Conservation (phyloP, 257 asterid species). For the Ilex asprella region DNA sequence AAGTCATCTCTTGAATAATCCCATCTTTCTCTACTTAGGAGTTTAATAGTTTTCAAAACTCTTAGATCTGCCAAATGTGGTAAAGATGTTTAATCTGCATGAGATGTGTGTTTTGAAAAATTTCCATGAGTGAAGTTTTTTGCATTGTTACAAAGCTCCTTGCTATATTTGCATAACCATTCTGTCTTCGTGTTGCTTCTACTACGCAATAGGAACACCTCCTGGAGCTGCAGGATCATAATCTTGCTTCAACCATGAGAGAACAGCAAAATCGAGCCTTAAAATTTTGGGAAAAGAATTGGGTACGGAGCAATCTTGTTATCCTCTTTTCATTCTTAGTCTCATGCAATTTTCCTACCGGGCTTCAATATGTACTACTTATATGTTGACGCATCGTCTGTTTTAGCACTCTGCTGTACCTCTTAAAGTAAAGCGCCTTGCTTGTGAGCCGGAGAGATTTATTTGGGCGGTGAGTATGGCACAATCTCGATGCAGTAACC, state of each 20-base stretch:
- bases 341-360: background rate
- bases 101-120: too few species aligned
- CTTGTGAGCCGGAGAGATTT: constrained; percentile 86
- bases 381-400: constrained; percentile 15
- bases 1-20: too few species aligned
- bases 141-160: background rate
- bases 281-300: constrained; percentile 88
- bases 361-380: background rate
- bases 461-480: constrained; percentile 90
- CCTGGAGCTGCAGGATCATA: constrained; percentile 78
- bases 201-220: constrained; percentile 71
- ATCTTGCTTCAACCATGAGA: constrained; percentile 71
- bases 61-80: too few species aligned
- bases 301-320: constrained; percentile 48
- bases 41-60: too few species aligned
- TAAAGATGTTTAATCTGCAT: too few species aligned
- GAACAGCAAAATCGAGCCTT: constrained; percentile 69
- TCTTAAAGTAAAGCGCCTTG: constrained; percentile 86
- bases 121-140: too few species aligned
- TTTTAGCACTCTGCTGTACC: constrained; percentile 88
- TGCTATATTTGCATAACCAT: constrained; percentile 7
- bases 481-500: constrained; percentile 72
- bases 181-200: constrained; percentile 17
- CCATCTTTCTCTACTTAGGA: too few species aligned
- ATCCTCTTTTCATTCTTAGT: constrained; percentile 7